Evolutionary conservation across 345 rosid species (phyloP).

Genomic region (Excoecaria agallocha): DNA sequence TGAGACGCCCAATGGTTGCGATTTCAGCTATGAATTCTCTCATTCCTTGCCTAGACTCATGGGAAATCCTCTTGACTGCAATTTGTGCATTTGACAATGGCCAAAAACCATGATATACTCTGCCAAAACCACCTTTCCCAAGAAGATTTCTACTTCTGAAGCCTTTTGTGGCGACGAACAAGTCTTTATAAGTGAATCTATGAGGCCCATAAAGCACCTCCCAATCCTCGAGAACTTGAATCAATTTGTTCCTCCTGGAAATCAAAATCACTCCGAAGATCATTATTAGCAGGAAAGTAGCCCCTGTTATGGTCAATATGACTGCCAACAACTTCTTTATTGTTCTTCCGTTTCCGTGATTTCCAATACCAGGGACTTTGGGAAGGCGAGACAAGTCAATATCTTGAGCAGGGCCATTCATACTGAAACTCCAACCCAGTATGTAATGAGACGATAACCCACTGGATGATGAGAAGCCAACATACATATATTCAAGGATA

Average conservation of each 20-base stretch:
- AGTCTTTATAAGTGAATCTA: constrained; percentile 33
- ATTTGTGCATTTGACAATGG: constrained; percentile 16
- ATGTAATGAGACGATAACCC: not conserved
- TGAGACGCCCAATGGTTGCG: constrained; percentile 32
- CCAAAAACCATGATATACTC: constrained; percentile 29
- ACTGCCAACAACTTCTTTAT: not conserved
- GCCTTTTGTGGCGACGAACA: constrained; percentile 32
- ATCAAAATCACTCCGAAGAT: not conserved
- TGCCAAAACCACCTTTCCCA: constrained; percentile 43
- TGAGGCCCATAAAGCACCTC: constrained; percentile 13
- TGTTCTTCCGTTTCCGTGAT: not conserved
- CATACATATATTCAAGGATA: not conserved
- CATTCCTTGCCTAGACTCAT: constrained; percentile 34
- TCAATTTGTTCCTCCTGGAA: not conserved
- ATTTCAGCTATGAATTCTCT: constrained; percentile 38
- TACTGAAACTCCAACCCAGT: constrained; percentile 10
- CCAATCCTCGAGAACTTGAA: constrained; percentile 19
- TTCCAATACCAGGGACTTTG: not conserved
- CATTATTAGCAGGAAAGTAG: not conserved
- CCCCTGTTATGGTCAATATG: not conserved
- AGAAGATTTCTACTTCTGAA: constrained; percentile 26
- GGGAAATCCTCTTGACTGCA: constrained; percentile 35
- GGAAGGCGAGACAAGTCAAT: not conserved
- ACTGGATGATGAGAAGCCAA: constrained; percentile 6
- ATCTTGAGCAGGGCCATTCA: no score